phyloP scores from a whole-genome alignment of 345 rosid species.

The Citrus australasica region DNA sequence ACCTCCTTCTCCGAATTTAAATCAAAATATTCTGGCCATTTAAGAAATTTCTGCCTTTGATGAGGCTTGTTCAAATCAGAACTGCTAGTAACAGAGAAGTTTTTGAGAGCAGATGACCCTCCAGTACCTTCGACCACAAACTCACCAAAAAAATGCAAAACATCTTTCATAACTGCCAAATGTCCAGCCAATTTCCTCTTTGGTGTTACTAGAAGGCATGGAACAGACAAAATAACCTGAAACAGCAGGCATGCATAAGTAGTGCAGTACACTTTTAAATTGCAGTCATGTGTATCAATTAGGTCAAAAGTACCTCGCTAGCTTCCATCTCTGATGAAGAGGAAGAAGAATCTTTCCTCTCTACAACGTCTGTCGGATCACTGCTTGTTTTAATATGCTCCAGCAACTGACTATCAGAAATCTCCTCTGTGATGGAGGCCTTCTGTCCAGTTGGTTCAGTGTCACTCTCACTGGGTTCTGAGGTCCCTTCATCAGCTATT shows the following conservation, averaged over 20 bases:
- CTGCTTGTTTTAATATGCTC: constrained; percentile 52
- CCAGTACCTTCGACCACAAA: constrained; percentile 90
- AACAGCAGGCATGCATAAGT: constrained; percentile 20
- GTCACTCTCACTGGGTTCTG: constrained; percentile 64
- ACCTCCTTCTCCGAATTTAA: constrained; percentile 42
- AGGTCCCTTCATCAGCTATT: constrained; percentile 78
- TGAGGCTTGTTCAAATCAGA: constrained; percentile 55
- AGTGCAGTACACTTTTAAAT: constrained; percentile 9
- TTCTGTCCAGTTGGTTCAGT: constrained; percentile 45
- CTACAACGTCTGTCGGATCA: constrained; percentile 55
- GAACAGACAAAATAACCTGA: constrained; percentile 77
- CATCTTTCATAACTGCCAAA: constrained; percentile 76
- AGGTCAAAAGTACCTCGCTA: constrained; percentile 54
- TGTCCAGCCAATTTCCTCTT: constrained; percentile 91
- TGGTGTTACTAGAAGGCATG: constrained; percentile 83
- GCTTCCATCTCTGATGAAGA: constrained; percentile 65
- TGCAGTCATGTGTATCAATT: constrained; percentile 15
- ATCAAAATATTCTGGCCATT: constrained; percentile 48
- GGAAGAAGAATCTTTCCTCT: constrained; percentile 49
- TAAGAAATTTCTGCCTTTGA: constrained; percentile 52
- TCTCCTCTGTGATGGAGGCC: constrained; percentile 39
- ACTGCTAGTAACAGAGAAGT: constrained; percentile 44
- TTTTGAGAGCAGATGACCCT: constrained; percentile 81
- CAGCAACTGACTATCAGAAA: constrained; percentile 36
- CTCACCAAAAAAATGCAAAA: constrained; percentile 89